Conservation (phyloP, 164 flowering plant species). For the Tinospora cordifolia region DNA sequence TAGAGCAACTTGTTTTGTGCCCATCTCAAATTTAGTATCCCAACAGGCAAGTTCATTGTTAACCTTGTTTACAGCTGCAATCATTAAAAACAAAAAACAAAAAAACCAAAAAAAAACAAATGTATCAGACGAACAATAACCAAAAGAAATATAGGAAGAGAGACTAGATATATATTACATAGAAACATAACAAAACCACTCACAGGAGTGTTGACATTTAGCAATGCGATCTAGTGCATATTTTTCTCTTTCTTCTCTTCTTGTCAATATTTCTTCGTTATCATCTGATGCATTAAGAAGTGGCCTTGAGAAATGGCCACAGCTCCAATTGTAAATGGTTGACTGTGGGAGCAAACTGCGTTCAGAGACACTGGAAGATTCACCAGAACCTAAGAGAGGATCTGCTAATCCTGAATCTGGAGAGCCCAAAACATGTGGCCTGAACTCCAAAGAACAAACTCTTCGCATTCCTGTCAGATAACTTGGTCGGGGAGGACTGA, state of each 20-base stretch:
- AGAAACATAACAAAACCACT: conserved; percentile 15
- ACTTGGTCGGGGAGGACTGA: conserved; percentile 84
- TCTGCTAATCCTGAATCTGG: conserved; percentile 93
- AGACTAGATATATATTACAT: neutral
- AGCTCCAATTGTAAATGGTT: conserved; percentile 91
- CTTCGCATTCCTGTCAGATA: conserved; percentile 78
- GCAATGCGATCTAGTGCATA: conserved; percentile 69
- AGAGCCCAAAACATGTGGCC: conserved; percentile 66
- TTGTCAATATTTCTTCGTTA: conserved; percentile 56
- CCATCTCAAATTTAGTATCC: conserved; percentile 85
- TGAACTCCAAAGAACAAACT: conserved; percentile 84
- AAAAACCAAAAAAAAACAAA: conserved; percentile 8
- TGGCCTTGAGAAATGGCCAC: conserved; percentile 92
- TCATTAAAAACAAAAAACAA: too few relatives aligned
- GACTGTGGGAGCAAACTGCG: conserved; percentile 92
- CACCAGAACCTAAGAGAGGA: conserved; percentile 64
- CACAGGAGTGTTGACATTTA: conserved; percentile 83
- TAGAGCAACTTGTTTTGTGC: conserved; percentile 59
- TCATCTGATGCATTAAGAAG: conserved; percentile 75
- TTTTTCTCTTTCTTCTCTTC: conserved; percentile 74
- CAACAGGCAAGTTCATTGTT: conserved; percentile 68
- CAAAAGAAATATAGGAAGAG: neutral
- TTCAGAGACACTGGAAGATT: conserved; percentile 52
- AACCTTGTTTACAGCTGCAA: conserved; percentile 66
- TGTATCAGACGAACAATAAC: neutral